These are phyloP conservation scores for Monosporozyma aerobia DNA, from an alignment of 805 yeast genomes.

Conservation along the genomic window DNA sequence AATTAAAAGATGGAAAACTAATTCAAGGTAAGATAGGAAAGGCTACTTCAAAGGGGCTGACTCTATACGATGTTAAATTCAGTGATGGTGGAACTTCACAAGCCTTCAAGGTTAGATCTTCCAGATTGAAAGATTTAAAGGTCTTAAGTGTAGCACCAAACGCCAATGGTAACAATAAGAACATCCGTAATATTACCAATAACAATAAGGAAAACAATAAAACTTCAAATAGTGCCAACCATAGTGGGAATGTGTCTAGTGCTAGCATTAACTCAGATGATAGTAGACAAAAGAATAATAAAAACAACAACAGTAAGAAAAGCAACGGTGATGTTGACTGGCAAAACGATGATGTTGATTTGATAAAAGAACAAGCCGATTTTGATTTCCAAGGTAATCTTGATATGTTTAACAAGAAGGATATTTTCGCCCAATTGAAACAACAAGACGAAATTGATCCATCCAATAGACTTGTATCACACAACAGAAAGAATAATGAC, in stretches of 20 bases:
- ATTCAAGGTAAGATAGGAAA: constrained; percentile 36
- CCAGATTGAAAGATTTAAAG: constrained; percentile 29
- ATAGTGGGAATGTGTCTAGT: constrained; percentile 5
- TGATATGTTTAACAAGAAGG: constrained; percentile 69
- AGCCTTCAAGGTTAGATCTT: constrained; percentile 28
- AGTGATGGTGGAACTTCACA: constrained; percentile 26
- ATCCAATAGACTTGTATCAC: constrained; percentile 60
- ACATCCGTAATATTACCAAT: constrained; percentile 10
- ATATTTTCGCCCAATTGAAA: constrained; percentile 70
- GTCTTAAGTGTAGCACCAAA: constrained; percentile 33
- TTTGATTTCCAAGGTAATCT: constrained; percentile 82
- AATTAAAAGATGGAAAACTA: constrained; percentile 34
- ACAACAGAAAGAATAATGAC: constrained; percentile 41
- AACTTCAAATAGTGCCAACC: constrained; percentile 1
- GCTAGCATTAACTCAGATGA: constrained; percentile 9
- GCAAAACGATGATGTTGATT: constrained; percentile 40
- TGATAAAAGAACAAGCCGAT: constrained; percentile 46
- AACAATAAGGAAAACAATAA: constrained; percentile 7
- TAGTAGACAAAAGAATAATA: constrained; percentile 17
- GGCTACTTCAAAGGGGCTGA: constrained; percentile 33
- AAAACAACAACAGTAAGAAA: constrained; percentile 22
- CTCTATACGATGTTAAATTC: constrained; percentile 32
- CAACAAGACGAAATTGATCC: constrained; percentile 53
- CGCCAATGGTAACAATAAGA: constrained; percentile 18
- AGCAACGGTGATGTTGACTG: constrained; percentile 31